Evolutionary conservation across 2,329 filamentous ascomycete genomes (phyloP).

Genomic region (Pseudopithomyces maydicus): DNA sequence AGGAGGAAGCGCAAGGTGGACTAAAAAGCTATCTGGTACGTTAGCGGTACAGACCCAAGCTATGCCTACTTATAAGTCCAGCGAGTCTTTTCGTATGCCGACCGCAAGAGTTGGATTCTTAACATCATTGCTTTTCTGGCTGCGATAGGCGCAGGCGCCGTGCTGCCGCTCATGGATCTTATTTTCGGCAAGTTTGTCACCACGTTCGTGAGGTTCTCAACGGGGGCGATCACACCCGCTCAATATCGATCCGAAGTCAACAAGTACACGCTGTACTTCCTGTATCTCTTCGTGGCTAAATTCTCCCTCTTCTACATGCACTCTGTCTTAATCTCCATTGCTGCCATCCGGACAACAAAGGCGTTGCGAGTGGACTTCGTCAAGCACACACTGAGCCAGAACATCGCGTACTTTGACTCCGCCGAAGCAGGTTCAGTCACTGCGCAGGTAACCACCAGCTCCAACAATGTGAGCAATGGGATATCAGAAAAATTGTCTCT

Average conservation of each 20-base stretch:
- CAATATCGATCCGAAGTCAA: slow-evolving; percentile 47
- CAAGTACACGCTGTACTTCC: slow-evolving; percentile 64
- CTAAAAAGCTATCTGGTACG: slow-evolving; percentile 32
- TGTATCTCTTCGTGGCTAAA: slow-evolving; percentile 71
- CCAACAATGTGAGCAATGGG: slow-evolving; percentile 90
- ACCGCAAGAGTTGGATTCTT: slow-evolving; percentile 35
- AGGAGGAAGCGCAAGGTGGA: slow-evolving; percentile 22
- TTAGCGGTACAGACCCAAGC: background rate
- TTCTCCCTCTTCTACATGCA: slow-evolving; percentile 64
- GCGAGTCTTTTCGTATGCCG: slow-evolving; percentile 45
- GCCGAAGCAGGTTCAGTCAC: slow-evolving; percentile 92
- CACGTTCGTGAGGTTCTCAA: slow-evolving; percentile 51
- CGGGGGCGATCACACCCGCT: slow-evolving; percentile 35
- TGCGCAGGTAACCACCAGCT: slow-evolving; percentile 91
- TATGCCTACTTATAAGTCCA: slow-evolving; percentile 19
- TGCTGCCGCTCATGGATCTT: slow-evolving; percentile 57
- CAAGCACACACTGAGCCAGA: slow-evolving; percentile 60
- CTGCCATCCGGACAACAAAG: slow-evolving; percentile 58
- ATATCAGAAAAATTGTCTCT: slow-evolving; percentile 59
- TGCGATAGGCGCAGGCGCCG: slow-evolving; percentile 51
- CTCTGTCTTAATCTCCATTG: slow-evolving; percentile 52
- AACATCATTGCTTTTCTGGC: slow-evolving; percentile 39
- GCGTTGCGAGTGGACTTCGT: slow-evolving; percentile 66
- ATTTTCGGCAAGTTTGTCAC: slow-evolving; percentile 58
- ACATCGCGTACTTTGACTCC: slow-evolving; percentile 66